Conservation (phyloP, 148 eudicot species). For the Amaranthus palmeri region DNA sequence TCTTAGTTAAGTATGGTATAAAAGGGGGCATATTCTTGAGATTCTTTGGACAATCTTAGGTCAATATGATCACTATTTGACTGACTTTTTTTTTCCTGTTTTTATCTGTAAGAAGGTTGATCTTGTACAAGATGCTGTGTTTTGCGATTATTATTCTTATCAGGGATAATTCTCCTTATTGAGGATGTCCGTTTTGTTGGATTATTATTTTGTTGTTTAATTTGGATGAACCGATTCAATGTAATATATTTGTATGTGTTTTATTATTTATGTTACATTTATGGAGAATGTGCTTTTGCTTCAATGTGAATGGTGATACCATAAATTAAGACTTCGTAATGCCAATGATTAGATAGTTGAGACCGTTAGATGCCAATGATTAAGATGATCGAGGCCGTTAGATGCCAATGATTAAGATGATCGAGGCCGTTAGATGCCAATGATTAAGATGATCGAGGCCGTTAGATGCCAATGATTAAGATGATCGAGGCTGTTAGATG, state of each 20-base stretch:
- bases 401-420: no score
- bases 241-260: background rate
- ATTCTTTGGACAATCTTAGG: background rate
- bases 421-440: no score
- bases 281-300: no score
- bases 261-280: background rate
- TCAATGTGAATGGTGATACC: no score
- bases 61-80: conserved; percentile 8
- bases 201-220: conserved; percentile 5
- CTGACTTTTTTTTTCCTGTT: background rate
- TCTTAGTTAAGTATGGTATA: background rate
- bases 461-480: no score
- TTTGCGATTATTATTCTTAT: conserved; percentile 7
- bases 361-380: no score
- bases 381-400: no score
- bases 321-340: no score
- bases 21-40: conserved; percentile 15
- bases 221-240: background rate
- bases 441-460: no score
- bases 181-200: background rate
- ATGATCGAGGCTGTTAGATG: no score
- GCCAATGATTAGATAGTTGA: no score
- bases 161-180: conserved; percentile 5
- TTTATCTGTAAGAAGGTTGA: conserved; percentile 3
- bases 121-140: conserved; percentile 5